Evolutionary conservation across 192 early-diverging fungal genomes (phyloP), one percentile per base, ranked within the genome.

Genomic region (Podila minutissima): DNA sequence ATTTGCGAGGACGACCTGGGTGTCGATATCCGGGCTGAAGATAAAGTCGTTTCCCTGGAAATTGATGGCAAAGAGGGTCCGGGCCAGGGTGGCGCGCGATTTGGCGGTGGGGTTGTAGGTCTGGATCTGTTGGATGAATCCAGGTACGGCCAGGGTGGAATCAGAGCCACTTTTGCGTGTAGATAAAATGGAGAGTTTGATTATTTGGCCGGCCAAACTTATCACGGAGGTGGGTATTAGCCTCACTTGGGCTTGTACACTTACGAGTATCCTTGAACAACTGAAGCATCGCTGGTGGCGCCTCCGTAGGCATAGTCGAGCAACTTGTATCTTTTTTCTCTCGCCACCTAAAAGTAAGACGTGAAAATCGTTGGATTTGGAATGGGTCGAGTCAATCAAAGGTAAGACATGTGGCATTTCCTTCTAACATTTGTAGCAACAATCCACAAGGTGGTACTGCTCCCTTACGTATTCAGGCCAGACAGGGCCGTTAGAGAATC

Each of bases 401-500:
- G 13, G 33, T 10, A n/a, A 32, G 49, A 37, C 9, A 10, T 37
- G 9, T 11, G 35, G 5, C 35, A 2, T 53, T 53, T 17, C 1
- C n/a, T 53, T 53, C 19, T 15, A n/a, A 22, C n/a, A 10, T 17
- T 3, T 53, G 50, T 2, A n/a, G 2, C 10, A 53, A 2, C 19
- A 20, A n/a, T 37, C 15, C 51, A 28, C 29, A 11, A 55, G 24
- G n/a, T n/a, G 19, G 53, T 7, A 9, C 35, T 37, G 11, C 6
- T 12, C 20, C 20, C 77, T 32, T 65, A 89, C 76, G 35, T 82
- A 61, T 55, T 89, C 88, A 26, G 79, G 37, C 85, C 85, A 89
- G 11, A 83, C 62, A 1, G 63, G 82, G 8, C 88, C 88, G 55
- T 89, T 88, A 2, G 73, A 61, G 67, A 85, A 89, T 4, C 86